These are phyloP conservation scores for Wallacemonas collosoma DNA, from an alignment of 208 protist species.

Conservation along the genomic window DNA sequence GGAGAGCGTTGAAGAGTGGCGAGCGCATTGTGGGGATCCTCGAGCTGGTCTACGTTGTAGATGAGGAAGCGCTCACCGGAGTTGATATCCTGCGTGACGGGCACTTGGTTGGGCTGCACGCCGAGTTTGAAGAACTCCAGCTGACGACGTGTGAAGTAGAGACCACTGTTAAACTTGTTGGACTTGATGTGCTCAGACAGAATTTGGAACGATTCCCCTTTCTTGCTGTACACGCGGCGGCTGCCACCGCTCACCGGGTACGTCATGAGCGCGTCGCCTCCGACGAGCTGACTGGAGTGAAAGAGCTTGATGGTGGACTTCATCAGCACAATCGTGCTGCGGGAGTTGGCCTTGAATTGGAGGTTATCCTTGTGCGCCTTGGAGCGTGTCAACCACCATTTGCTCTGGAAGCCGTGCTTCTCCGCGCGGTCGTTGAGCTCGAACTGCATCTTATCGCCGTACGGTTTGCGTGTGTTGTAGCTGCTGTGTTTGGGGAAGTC, in stretches of 20 bases:
- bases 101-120: constrained; percentile 58
- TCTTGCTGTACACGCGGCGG: constrained; percentile 74
- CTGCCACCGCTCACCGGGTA: constrained; percentile 80
- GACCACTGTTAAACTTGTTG: constrained; percentile 87
- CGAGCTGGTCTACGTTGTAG: constrained; percentile 89
- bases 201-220: constrained; percentile 51
- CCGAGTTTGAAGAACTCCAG: constrained; percentile 85
- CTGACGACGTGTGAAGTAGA: constrained; percentile 87
- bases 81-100: constrained; percentile 66
- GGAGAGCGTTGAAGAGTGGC: constrained; percentile 79
- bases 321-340: constrained; percentile 69
- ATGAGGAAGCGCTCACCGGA: constrained; percentile 78
- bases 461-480: constrained; percentile 83
- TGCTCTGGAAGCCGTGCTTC: constrained; percentile 84
- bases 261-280: constrained; percentile 70
- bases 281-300: constrained; percentile 79
- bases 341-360: constrained; percentile 73
- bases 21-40: constrained; percentile 82
- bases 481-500: constrained; percentile 87
- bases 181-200: constrained; percentile 77
- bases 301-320: constrained; percentile 72
- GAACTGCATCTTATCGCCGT: constrained; percentile 83
- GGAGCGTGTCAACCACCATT: constrained; percentile 79
- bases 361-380: constrained; percentile 84
- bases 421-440: constrained; percentile 87